Base-by-base conservation (phyloP, 345 rosid genomes). In the Corchorus capsularis region DNA sequence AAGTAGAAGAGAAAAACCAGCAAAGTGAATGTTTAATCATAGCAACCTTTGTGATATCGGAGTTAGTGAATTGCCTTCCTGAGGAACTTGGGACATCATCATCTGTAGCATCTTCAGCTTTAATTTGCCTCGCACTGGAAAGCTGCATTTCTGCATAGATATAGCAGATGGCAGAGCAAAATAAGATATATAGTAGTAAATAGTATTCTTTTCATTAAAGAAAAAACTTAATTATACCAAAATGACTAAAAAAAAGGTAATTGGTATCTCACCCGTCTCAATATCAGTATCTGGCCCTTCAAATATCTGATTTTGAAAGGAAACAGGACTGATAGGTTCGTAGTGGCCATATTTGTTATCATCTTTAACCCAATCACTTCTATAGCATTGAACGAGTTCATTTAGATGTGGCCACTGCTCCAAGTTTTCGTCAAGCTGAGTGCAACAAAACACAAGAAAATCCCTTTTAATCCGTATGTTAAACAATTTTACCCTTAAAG, bases 201-300 rank as follows among this genome's bases (percentile, higher is more conserved):
- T 5, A 13, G 22, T 32, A 67, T 43, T 67, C 0, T 41, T 12
- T 10, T 47, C 13, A 6, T 22, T 41, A 3, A 41, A 46, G 22
- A 67, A 34, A 17, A 63, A n/a, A 63, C 34, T 32, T 10, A n/a
- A 6, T 5, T 39, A 39, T 39, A 4, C 43, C 43, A 39, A 39
- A 39, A 39, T 3, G 6, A 6, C 0, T 3, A 39, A 39, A 39
- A 39, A 39, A 39, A 72, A 10, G 20, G 8, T 5, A n/a, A 27
- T 5, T 53, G 17, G 47, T 73, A 78, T 37, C 46, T 9, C 79
- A 96, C 99, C 98, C 15, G 97, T 96, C 89, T 93, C 98, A 54
- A 92, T 79, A 84, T 96, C 98, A 35, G 98, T 96, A 78, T 96
- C 99, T 1, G 97, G 98, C 16, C 97, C 99, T 88, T 96, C 99